Evolutionary conservation across 1,139 yeast genomes (phyloP), one percentile per base, ranked within the genome.

Genomic region (Hansenula lynferdii): DNA sequence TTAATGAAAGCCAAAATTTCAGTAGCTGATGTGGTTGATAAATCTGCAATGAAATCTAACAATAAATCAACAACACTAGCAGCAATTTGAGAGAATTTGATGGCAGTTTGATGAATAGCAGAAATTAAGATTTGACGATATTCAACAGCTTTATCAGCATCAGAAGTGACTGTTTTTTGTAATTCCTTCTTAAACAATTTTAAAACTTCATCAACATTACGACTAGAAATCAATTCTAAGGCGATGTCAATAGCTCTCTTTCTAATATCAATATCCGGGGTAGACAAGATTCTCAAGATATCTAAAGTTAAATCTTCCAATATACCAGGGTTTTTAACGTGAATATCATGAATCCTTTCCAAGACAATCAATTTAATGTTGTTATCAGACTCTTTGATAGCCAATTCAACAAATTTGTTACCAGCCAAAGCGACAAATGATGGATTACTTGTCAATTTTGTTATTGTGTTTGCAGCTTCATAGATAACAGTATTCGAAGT

Each of bases 201-300:
- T 47, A 92, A 85, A 28, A 92, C 96, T 56, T 89, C 97, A 55
- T 90, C 97, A 34, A 90, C 96, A 54, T 90, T 92, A 69, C 96
- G 85, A 51, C 84, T 77, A 35, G 94, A 72, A 37, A 90, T 81
- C 61, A 94, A 75, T 49, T 80, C 76, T 55, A 92, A 70, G 16
- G 96, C 77, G 37, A 92, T 85, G 43, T 82, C 83, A 47, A 94
- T 72, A 7, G 96, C 96, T 64, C 85, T 86, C 51, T 77, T 77
- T 57, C 96, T 87, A 40, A 92, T 97, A 51, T 85, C 97, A 47
- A 90, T 64, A 56, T 94, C 97, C 50, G 90, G 96, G 15, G 95
- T 75, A 17, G 87, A 73, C 50, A 94, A 73, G 27, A 92, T 85
- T 53, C 95, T 80, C 60, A 94, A 73, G 41, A 94, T 79, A 51